Base-by-base conservation (phyloP, 768 basidiomycete genomes). In the Amanita pallidorosea region DNA sequence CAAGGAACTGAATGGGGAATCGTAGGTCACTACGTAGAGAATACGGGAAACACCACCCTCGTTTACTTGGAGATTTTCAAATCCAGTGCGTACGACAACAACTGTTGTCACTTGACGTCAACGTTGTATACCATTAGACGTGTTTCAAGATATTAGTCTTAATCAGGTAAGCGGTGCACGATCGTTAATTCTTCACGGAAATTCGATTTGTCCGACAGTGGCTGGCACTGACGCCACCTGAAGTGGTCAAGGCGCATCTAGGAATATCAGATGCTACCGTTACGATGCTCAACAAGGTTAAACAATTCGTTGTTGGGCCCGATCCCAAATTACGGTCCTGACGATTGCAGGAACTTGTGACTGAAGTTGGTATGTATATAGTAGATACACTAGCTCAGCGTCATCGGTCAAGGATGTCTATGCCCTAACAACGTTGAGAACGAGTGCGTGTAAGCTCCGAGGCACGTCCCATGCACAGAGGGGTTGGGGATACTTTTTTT, bases 11-110 rank as follows among this genome's bases (percentile, higher is more conserved):
- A 34, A n/a, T 15, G 12, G n/a, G 33, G n/a, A 4, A 17, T 25
- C 23, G 48, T 55, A 75, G 80, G 80, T 1, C 83, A 85, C 58
- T 83, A 84, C 58, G 68, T 85, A 23, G 81, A 84, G 60, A 83
- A 84, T 61, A 79, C 72, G 4, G 81, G 81, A 13, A 76, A 80
- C 55, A 70, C 72, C 2, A 75, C 81, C 2, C 60, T 84, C 35
- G 68, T 63, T 53, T 79, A 76, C 58, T 67, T 85, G 5, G 81
- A 85, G 59, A 74, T 85, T n/a, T 78, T 83, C 60, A 74, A 70
- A 56, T 68, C 78, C 25, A 70, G 76, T 74, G 59, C 46, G 65
- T 52, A 4, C 2, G 8, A 37, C 45, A 17, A 41, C 27, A 13
- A 20, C 15, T 23, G 7, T 5, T 47, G 46, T 13, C 9, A 40